A percentile compares a stretch with the other conserved stretches of the same genome.
phyloP scores from a whole-genome alignment of 176 grass and related monocot genomes.

The Eleusine indica region DNA sequence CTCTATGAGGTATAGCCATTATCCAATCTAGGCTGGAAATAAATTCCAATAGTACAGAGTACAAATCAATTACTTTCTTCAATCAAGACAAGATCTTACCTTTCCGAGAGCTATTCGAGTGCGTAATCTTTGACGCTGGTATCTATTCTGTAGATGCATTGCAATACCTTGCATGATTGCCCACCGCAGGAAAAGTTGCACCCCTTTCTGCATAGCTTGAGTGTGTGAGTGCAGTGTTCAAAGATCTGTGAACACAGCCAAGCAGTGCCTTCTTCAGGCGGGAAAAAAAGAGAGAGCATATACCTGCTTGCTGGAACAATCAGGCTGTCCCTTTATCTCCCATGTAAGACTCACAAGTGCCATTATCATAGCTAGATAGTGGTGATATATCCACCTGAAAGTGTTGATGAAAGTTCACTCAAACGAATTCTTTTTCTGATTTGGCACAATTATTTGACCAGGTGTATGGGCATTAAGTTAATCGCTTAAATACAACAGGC shows the following conservation, averaged over 20 bases:
- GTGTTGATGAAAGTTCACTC: slow-evolving; percentile 7
- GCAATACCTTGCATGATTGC: slow-evolving; percentile 98
- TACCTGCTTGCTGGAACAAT: slow-evolving; percentile 95
- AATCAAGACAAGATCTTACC: slow-evolving; percentile 47
- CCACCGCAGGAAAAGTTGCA: slow-evolving; percentile 93
- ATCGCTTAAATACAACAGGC: neutral
- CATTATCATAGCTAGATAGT: slow-evolving; percentile 97
- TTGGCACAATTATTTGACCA: neutral
- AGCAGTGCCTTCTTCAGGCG: neutral
- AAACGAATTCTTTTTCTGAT: neutral
- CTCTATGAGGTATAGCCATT: neutral
- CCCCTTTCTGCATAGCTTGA: slow-evolving; percentile 62
- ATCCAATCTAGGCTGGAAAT: neutral
- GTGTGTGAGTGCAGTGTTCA: slow-evolving; percentile 23
- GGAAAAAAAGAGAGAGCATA: neutral
- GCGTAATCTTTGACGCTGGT: slow-evolving; percentile 96
- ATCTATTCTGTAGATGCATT: slow-evolving; percentile 99
- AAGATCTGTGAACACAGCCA: neutral
- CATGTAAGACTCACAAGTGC: slow-evolving; percentile 97
- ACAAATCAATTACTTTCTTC: neutral
- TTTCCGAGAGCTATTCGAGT: slow-evolving; percentile 98
- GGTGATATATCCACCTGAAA: slow-evolving; percentile 97
- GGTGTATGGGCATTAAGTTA: neutral
- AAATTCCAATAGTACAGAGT: neutral
- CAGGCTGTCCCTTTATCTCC: slow-evolving; percentile 92